phyloP scores from a whole-genome alignment of 1,139 yeast species.

The Debaryomycetaceae sp. region DNA sequence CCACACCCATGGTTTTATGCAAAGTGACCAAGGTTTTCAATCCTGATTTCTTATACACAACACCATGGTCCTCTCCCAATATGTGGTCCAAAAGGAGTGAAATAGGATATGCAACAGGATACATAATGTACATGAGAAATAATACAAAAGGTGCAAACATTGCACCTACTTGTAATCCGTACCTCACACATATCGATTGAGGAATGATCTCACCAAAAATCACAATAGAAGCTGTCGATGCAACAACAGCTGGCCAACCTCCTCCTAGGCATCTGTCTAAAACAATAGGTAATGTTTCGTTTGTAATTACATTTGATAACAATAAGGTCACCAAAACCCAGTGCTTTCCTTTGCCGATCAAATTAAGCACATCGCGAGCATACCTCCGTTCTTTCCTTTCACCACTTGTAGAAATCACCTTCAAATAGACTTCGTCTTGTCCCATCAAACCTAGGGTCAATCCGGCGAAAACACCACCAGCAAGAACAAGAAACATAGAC shows the following conservation, averaged over 20 bases:
- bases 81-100: constrained; percentile 76
- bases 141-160: constrained; percentile 86
- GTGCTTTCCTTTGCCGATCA: constrained; percentile 85
- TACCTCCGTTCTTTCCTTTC: constrained; percentile 58
- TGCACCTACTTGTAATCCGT: constrained; percentile 90
- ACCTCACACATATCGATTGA: constrained; percentile 87
- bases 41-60: constrained; percentile 89
- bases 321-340: constrained; percentile 95
- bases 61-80: constrained; percentile 95
- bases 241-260: constrained; percentile 95
- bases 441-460: constrained; percentile 95
- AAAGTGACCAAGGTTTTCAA: constrained; percentile 88
- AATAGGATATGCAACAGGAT: constrained; percentile 90
- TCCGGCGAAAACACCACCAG: constrained; percentile 97
- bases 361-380: constrained; percentile 69
- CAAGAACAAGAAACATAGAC: constrained; percentile 66
- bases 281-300: constrained; percentile 92
- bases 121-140: constrained; percentile 80
- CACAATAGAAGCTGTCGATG: constrained; percentile 89
- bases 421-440: constrained; percentile 88
- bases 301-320: constrained; percentile 85
- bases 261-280: constrained; percentile 92
- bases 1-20: constrained; percentile 94
- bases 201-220: constrained; percentile 97
- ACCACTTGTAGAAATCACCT: constrained; percentile 63